These are phyloP conservation scores for Saturnispora halmiae DNA, from an alignment of 805 yeast genomes.

Conservation along the genomic window DNA sequence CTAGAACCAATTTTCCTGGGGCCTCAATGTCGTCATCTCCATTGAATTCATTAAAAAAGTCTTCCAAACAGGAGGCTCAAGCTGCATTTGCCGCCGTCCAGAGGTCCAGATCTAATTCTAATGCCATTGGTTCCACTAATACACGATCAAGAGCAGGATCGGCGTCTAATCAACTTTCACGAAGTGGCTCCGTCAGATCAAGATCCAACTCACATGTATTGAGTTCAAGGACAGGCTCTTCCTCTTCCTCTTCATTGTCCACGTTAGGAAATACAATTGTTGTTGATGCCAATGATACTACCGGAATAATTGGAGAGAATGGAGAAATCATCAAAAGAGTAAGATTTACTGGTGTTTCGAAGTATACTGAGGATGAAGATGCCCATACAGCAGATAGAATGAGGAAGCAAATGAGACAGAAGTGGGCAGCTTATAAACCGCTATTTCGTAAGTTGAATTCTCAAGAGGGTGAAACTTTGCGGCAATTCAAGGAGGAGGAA, in stretches of 20 bases:
- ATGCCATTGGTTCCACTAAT: conserved; percentile 17
- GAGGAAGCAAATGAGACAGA: conserved; percentile 29
- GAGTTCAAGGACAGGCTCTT: conserved; percentile 10
- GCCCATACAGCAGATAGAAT: conserved; percentile 37
- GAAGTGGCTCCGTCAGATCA: conserved; percentile 11
- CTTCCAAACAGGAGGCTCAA: conserved; percentile 16
- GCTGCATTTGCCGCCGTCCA: conserved; percentile 13
- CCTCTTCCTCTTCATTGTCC: conserved; percentile 3
- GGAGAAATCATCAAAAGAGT: conserved; percentile 34
- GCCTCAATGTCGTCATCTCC: conserved; percentile 17
- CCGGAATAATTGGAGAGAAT: conserved; percentile 6
- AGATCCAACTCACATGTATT: conserved; percentile 20
- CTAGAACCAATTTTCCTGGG: conserved; percentile 13
- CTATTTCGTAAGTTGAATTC: conserved; percentile 26
- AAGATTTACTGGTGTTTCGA: conserved; percentile 44
- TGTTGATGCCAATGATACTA: conserved; percentile 14
- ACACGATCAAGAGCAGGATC: conserved; percentile 18
- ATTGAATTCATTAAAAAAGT: conserved; percentile 23
- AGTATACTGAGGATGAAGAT: conserved; percentile 45
- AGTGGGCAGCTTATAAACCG: conserved; percentile 28
- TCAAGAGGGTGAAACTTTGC: conserved; percentile 32
- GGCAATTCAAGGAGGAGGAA: conserved; percentile 17
- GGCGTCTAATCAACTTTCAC: not conserved
- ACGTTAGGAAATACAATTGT: conserved; percentile 18
- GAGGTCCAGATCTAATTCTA: conserved; percentile 22